A percentile compares a stretch with the other conserved stretches of the same genome.
Conservation (phyloP, 2,329 filamentous ascomycete species). For the Pseudocercospora macadamiae region DNA sequence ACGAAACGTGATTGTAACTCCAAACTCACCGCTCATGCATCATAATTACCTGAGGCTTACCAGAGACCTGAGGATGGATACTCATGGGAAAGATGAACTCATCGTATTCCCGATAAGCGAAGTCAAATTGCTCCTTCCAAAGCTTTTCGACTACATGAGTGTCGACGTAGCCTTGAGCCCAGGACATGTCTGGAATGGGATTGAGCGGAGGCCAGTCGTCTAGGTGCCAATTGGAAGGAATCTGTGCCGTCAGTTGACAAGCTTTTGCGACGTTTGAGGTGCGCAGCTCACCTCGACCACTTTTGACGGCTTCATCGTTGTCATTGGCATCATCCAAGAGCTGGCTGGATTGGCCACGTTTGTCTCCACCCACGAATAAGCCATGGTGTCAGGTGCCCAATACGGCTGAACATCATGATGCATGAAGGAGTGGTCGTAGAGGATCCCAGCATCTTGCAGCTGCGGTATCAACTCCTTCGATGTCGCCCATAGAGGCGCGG, state of each 20-base stretch:
- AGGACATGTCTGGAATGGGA: constrained; percentile 20
- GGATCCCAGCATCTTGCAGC: constrained; percentile 46
- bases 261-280: no score
- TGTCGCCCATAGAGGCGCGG: constrained; percentile 47
- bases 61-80: constrained; percentile 53
- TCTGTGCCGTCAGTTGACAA: constrained; percentile 29
- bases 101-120: constrained; percentile 50
- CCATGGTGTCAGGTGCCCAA: constrained; percentile 32
- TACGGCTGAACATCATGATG: constrained; percentile 51
- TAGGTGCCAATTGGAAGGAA: constrained; percentile 52
- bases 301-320: constrained; percentile 33
- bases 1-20: background rate
- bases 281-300: constrained; percentile 41
- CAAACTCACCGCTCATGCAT: constrained; percentile 45
- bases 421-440: constrained; percentile 55
- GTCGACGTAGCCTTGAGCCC: constrained; percentile 48
- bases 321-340: constrained; percentile 46
- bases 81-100: constrained; percentile 53
- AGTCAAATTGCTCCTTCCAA: constrained; percentile 53
- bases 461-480: constrained; percentile 43
- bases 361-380: constrained; percentile 36
- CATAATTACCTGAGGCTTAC: constrained; percentile 51
- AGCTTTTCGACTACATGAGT: constrained; percentile 45
- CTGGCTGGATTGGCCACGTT: constrained; percentile 38
- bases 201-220: constrained; percentile 49